Percentiles rank a stretch among this genome's conserved stretches.
phyloP scores from a whole-genome alignment of 2,329 filamentous ascomycete genomes.

The Botrytis paeoniae region DNA sequence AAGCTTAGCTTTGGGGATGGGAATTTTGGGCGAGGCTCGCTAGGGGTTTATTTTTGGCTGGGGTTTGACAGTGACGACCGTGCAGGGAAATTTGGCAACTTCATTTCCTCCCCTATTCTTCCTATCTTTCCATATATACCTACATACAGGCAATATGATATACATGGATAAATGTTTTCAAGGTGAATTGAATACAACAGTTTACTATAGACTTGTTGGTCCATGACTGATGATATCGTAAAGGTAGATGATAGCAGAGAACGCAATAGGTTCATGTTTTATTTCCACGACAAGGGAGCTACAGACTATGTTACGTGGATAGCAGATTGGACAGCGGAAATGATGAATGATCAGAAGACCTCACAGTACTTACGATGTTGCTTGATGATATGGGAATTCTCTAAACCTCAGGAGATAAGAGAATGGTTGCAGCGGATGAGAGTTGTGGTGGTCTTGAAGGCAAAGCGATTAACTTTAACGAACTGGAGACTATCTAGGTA shows the following conservation, averaged over 20 bases:
- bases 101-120: not conserved
- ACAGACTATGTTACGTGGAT: not conserved
- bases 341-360: not conserved
- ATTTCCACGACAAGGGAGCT: not conserved
- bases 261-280: not conserved
- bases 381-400: not conserved
- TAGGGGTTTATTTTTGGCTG: not conserved
- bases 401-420: not conserved
- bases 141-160: not conserved
- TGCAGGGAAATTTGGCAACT: slow-evolving; percentile 5
- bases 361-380: not conserved
- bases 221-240: not conserved
- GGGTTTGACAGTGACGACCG: not conserved
- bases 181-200: too few relatives aligned
- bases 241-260: not conserved
- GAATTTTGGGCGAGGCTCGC: not conserved
- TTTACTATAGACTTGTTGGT: too few relatives aligned
- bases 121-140: not conserved
- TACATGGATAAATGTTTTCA: not conserved
- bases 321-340: not conserved
- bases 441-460: not conserved
- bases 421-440: not conserved
- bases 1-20: slow-evolving; percentile 3
- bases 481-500: not conserved
- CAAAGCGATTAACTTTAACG: not conserved